Conservation (phyloP, 306 rosid species). For the Gastrolobium villosum region DNA sequence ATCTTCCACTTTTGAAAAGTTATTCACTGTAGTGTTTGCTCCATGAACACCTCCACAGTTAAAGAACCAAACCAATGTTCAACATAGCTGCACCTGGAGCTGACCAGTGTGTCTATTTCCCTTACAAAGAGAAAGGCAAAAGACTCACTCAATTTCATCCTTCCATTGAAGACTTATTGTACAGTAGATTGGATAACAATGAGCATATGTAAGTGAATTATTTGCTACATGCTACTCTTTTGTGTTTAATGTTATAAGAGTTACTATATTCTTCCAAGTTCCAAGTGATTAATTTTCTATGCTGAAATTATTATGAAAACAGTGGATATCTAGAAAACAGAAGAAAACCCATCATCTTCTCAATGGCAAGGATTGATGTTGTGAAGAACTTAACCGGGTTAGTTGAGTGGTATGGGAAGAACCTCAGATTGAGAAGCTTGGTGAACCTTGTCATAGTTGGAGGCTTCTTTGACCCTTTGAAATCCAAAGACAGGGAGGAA, state of each 20-base stretch:
- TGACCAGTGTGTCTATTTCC: slow-evolving; percentile 87
- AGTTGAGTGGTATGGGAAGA: slow-evolving; percentile 87
- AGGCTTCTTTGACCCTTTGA: slow-evolving; percentile 89
- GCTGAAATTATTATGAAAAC: slow-evolving; percentile 40
- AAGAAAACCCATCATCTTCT: slow-evolving; percentile 82
- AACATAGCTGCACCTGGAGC: slow-evolving; percentile 97
- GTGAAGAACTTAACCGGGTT: slow-evolving; percentile 89
- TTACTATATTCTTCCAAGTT: background rate
- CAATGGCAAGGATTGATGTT: slow-evolving; percentile 93
- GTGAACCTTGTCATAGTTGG: slow-evolving; percentile 96
- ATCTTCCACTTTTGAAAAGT: slow-evolving; percentile 83
- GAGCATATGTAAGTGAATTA: slow-evolving; percentile 72
- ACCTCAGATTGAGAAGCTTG: slow-evolving; percentile 71
- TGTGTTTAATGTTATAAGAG: background rate
- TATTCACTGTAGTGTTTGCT: slow-evolving; percentile 48
- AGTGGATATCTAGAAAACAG: slow-evolving; percentile 78
- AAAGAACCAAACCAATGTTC: slow-evolving; percentile 58
- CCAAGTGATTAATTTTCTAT: slow-evolving; percentile 3
- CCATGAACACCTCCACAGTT: slow-evolving; percentile 52
- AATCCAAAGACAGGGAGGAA: slow-evolving; percentile 91
- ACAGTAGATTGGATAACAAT: slow-evolving; percentile 64
- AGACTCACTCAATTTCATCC: slow-evolving; percentile 66
- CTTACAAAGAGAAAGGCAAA: slow-evolving; percentile 64
- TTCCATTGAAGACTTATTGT: slow-evolving; percentile 77
- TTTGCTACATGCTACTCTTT: slow-evolving; percentile 3